Evolutionary conservation across 768 basidiomycete genomes (phyloP), one percentile per base, ranked within the genome.

Genomic region (Mycena amicta): DNA sequence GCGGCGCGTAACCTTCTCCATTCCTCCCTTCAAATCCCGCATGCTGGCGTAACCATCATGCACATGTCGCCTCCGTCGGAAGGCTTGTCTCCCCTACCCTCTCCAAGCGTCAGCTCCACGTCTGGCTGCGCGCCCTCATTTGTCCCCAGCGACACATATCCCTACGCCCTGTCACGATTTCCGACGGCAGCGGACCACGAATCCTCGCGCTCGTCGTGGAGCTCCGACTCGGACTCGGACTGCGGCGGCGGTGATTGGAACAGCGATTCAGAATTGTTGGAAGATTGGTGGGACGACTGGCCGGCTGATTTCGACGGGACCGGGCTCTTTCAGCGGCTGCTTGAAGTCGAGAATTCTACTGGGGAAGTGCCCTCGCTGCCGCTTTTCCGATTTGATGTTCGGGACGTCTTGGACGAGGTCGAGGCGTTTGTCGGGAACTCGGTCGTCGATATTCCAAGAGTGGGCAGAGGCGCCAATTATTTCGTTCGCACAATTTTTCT

Each of bases 281-380:
- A 31, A 5, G 25, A 37, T 51, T 56, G 55, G 37, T 55, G 55
- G 55, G 60, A 61, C 33, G 60, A 61, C 29, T 61, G 56, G 56
- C 60, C 60, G 20, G 4, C 15, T 2, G 47, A 61, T 30, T 55
- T 57, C 12, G 60, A 61, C 39, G 60, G 60, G 2, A 61, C 55
- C 5, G 56, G 52, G 33, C 43, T 61, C 2, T 49, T 61, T 23
- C 43, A 61, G 23, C 40, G 55, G n/a, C 29, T 61, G 20, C 6
- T 26, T 5, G 47, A 25, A 13, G 26, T n/a, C 8, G 47, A 49
- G 26, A 4, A 5, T 6, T 8, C 25, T 12, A 28, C 22, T 28
- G 47, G 27, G 27, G 25, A 30, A 3, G 30, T 22, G 30, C 51
- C 51, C 5, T 50, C 56, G 16, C 46, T 52, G 12, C 37, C 60